Conservation (phyloP, 495 filamentous ascomycete species). For the Tuber borchii region DNA sequence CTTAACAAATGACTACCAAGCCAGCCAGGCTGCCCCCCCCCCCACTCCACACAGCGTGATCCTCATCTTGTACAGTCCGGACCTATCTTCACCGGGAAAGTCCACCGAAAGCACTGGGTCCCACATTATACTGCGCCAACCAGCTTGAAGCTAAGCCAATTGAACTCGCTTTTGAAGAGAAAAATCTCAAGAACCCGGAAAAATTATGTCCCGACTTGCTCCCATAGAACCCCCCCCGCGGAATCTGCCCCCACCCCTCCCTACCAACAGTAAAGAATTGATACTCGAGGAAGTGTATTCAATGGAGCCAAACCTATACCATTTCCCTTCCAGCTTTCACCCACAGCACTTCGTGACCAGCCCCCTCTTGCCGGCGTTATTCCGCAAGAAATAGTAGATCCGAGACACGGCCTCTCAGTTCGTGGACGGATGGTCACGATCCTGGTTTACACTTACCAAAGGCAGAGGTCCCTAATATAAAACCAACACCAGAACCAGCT, state of each 20-base stretch:
- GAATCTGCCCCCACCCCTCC: background rate
- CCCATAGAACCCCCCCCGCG: background rate
- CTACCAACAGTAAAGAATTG: background rate
- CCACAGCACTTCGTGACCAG: background rate
- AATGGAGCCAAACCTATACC: background rate
- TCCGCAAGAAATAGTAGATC: background rate
- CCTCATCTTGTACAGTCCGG: too few species aligned
- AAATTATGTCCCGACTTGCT: background rate
- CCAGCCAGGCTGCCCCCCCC: background rate
- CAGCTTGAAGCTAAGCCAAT: background rate
- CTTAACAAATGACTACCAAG: too few species aligned
- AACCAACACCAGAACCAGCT: too few species aligned
- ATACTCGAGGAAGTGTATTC: background rate
- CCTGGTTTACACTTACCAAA: too few species aligned
- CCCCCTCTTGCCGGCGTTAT: background rate
- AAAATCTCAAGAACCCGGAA: background rate
- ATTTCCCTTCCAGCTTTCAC: background rate
- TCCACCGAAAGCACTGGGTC: background rate
- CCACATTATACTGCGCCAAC: background rate
- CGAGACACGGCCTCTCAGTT: background rate
- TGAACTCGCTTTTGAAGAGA: background rate
- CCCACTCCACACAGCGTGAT: too few species aligned
- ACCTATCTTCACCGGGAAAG: background rate
- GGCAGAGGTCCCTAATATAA: too few species aligned
- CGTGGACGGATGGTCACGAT: too few species aligned